Conservation (phyloP, 768 basidiomycete species). For the Tephrocybe rancida region DNA sequence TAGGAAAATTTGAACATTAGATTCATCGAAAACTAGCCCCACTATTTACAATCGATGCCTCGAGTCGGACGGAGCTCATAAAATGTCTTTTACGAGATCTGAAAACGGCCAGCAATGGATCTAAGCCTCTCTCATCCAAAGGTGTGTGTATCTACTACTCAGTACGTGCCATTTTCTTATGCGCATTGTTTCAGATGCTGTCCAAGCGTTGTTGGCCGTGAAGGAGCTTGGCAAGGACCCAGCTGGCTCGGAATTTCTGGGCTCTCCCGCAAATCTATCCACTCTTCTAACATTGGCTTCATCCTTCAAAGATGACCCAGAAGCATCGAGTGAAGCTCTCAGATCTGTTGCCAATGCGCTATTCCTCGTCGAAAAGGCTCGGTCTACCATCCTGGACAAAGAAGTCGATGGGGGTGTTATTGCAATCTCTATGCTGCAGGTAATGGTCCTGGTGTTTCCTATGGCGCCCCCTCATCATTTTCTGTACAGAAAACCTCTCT, state of each 20-base stretch:
- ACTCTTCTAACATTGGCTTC: slow-evolving; percentile 53
- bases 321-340: slow-evolving; percentile 70
- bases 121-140: slow-evolving; percentile 53
- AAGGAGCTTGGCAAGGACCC: slow-evolving; percentile 77
- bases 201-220: slow-evolving; percentile 66
- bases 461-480: slow-evolving; percentile 11
- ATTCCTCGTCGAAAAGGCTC: slow-evolving; percentile 65
- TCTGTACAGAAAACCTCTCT: slow-evolving; percentile 55
- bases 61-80: slow-evolving; percentile 56
- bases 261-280: slow-evolving; percentile 55
- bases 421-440: slow-evolving; percentile 62
- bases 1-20: no score
- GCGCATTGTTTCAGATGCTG: slow-evolving; percentile 53
- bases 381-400: slow-evolving; percentile 55
- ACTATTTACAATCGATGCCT: slow-evolving; percentile 47
- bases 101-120: slow-evolving; percentile 33
- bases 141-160: slow-evolving; percentile 42
- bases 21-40: slow-evolving; percentile 30
- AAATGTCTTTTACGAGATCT: slow-evolving; percentile 66
- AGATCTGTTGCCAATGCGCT: slow-evolving; percentile 81
- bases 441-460: slow-evolving; percentile 20
- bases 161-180: no score
- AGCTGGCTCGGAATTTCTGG: slow-evolving; percentile 65
- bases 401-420: slow-evolving; percentile 67
- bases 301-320: slow-evolving; percentile 56